Percentiles rank a stretch among this genome's conserved stretches.
These are phyloP conservation scores for Suillus discolor DNA, from an alignment of 768 basidiomycete genomes.

Conservation along the genomic window DNA sequence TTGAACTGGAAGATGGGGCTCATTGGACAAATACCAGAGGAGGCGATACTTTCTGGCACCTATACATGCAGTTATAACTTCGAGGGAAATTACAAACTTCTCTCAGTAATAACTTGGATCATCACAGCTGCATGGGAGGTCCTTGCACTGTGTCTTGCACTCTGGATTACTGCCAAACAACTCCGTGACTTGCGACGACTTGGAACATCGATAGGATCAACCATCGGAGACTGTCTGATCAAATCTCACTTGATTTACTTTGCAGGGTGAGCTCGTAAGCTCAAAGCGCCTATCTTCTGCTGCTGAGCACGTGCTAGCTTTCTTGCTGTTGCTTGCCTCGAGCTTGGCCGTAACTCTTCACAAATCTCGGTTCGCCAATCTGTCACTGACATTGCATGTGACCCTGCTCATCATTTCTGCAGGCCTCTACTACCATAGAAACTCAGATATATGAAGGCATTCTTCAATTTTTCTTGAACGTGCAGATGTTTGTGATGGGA, in stretches of 20 bases:
- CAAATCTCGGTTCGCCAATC: neutral
- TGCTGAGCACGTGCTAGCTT: neutral
- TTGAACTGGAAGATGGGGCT: neutral
- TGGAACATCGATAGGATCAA: neutral
- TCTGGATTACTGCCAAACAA: neutral
- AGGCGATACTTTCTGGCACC: neutral
- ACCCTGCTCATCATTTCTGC: neutral
- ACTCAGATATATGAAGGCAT: neutral
- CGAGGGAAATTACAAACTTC: neutral
- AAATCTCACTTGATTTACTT: neutral
- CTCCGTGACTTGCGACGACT: neutral
- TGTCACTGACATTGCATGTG: neutral
- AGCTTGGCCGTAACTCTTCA: neutral
- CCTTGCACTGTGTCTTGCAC: neutral
- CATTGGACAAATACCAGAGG: neutral
- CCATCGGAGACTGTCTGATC: neutral
- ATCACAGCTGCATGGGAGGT: neutral
- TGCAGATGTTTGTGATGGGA: neutral
- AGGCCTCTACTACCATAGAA: neutral
- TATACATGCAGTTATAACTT: neutral
- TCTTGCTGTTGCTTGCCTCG: neutral
- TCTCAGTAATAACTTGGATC: neutral
- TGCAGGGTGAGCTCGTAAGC: neutral
- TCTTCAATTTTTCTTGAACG: neutral
- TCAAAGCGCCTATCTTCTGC: neutral